Evolutionary conservation across 2,329 filamentous ascomycete genomes (phyloP).

Genomic region (Stachybotrys elegans): DNA sequence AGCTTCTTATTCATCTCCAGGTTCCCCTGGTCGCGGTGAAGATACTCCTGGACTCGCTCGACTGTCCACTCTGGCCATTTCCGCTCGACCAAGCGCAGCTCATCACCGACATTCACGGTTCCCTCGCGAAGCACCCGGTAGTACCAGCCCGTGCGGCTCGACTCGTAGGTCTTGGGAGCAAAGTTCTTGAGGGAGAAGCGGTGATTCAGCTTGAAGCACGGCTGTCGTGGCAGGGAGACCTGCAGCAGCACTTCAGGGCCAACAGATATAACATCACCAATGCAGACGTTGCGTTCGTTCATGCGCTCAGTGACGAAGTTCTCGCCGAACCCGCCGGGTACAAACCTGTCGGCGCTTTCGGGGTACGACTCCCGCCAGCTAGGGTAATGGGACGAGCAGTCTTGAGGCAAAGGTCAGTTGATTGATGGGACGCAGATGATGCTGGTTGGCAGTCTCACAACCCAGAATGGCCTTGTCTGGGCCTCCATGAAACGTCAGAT

Average conservation of each 20-base stretch:
- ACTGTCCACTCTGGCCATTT: slow-evolving; percentile 57
- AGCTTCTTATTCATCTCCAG: slow-evolving; percentile 47
- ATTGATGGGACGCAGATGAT: no score
- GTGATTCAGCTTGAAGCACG: slow-evolving; percentile 66
- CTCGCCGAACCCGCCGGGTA: slow-evolving; percentile 58
- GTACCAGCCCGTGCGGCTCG: slow-evolving; percentile 60
- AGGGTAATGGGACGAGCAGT: slow-evolving; percentile 55
- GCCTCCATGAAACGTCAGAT: slow-evolving; percentile 56
- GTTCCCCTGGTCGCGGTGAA: slow-evolving; percentile 50
- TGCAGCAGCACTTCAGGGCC: slow-evolving; percentile 48
- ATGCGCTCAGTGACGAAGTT: slow-evolving; percentile 54
- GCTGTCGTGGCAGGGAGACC: slow-evolving; percentile 56
- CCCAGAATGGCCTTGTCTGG: slow-evolving; percentile 59
- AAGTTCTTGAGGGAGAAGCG: slow-evolving; percentile 60
- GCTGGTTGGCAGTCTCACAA: slow-evolving; percentile 30
- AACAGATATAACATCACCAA: slow-evolving; percentile 55
- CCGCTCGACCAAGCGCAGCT: slow-evolving; percentile 50
- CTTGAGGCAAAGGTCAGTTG: no score
- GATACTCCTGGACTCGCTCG: slow-evolving; percentile 56
- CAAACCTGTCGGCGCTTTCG: slow-evolving; percentile 43
- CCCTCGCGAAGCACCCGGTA: slow-evolving; percentile 57
- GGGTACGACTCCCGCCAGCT: slow-evolving; percentile 51
- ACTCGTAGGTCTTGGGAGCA: slow-evolving; percentile 50
- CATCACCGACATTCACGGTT: slow-evolving; percentile 48
- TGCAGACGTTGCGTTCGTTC: slow-evolving; percentile 61